phyloP scores from a whole-genome alignment of 768 basidiomycete species.

The Tricholoma saponaceum region DNA sequence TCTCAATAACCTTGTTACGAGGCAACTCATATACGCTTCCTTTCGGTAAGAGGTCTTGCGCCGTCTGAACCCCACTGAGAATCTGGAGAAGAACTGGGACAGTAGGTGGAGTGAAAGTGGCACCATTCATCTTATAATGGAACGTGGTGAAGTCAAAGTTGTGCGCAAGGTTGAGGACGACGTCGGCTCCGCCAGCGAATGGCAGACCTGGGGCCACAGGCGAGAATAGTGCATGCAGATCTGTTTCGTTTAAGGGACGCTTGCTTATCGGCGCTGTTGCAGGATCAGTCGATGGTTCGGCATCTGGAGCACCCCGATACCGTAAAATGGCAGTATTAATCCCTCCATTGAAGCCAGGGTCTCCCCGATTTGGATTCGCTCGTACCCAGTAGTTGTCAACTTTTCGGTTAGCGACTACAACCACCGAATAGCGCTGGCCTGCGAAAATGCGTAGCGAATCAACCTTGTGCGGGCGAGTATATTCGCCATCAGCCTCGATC shows the following conservation, averaged over 20 bases:
- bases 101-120: slow-evolving; percentile 29
- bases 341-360: slow-evolving; percentile 27
- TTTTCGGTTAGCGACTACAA: slow-evolving; percentile 41
- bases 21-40: slow-evolving; percentile 41
- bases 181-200: slow-evolving; percentile 35
- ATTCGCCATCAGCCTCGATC: slow-evolving; percentile 48
- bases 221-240: slow-evolving; percentile 30
- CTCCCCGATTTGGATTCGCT: slow-evolving; percentile 21
- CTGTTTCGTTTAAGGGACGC: slow-evolving; percentile 29
- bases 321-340: slow-evolving; percentile 48
- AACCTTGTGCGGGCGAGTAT: slow-evolving; percentile 36
- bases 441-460: slow-evolving; percentile 39
- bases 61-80: slow-evolving; percentile 35
- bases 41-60: slow-evolving; percentile 32
- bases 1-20: slow-evolving; percentile 40
- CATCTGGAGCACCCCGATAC: slow-evolving; percentile 43
- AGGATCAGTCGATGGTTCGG: slow-evolving; percentile 8
- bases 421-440: slow-evolving; percentile 26
- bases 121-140: slow-evolving; percentile 25
- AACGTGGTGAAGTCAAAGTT: slow-evolving; percentile 8
- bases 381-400: slow-evolving; percentile 51
- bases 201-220: slow-evolving; percentile 25
- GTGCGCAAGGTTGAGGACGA: slow-evolving; percentile 31
- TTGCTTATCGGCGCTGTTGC: slow-evolving; percentile 17
- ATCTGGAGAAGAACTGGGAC: slow-evolving; percentile 47